Evolutionary conservation across 176 grass and related monocot species (phyloP).

Genomic region (Oryza longistaminata): DNA sequence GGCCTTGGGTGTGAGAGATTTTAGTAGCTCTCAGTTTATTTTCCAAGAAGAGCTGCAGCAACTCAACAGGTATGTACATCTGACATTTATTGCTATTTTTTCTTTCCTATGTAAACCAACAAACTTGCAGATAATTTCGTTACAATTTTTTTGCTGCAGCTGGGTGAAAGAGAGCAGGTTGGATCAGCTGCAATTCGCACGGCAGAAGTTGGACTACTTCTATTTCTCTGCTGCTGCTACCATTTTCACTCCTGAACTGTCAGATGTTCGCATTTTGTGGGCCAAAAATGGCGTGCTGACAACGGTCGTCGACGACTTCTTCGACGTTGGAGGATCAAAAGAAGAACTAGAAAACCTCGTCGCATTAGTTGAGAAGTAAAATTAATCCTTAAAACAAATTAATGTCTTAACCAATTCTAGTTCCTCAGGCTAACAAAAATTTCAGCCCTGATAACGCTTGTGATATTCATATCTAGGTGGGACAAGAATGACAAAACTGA

Average conservation of each 20-base stretch:
- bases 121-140: not conserved
- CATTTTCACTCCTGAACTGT: slow-evolving; percentile 46
- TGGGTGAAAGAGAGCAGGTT: slow-evolving; percentile 67
- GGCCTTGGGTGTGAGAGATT: slow-evolving; percentile 48
- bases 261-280: slow-evolving; percentile 59
- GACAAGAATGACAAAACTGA: slow-evolving; percentile 41
- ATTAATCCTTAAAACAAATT: not conserved
- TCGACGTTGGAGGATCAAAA: slow-evolving; percentile 54
- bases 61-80: slow-evolving; percentile 53
- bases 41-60: slow-evolving; percentile 49
- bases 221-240: slow-evolving; percentile 62
- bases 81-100: not conserved
- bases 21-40: slow-evolving; percentile 40
- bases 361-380: slow-evolving; percentile 54
- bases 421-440: not conserved
- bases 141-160: slow-evolving; percentile 1
- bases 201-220: slow-evolving; percentile 58
- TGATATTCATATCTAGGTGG: slow-evolving; percentile 44
- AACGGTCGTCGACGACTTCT: slow-evolving; percentile 61
- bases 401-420: not conserved
- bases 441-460: not conserved
- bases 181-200: slow-evolving; percentile 63
- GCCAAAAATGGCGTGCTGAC: slow-evolving; percentile 50
- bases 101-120: not conserved
- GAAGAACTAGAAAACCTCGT: slow-evolving; percentile 62